Conservation (phyloP, 306 rosid species). For the Trichosanthes cucumerina region DNA sequence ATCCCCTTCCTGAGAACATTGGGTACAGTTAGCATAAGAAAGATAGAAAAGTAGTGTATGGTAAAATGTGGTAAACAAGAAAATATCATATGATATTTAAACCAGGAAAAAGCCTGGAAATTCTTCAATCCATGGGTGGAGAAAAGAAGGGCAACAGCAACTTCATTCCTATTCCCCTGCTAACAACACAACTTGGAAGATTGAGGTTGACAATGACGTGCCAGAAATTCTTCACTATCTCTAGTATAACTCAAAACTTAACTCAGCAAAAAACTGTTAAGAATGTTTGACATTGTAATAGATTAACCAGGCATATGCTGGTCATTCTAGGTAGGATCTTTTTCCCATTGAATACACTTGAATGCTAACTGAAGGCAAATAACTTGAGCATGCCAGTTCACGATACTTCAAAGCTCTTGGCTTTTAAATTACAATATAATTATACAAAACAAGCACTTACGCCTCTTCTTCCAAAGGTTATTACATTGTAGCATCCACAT, state of each 20-base stretch:
- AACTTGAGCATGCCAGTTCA: background rate
- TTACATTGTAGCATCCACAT: background rate
- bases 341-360: background rate
- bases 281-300: background rate
- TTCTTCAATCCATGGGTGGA: background rate
- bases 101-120: background rate
- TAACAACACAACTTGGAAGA: background rate
- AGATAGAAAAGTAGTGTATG: background rate
- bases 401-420: background rate
- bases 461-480: background rate
- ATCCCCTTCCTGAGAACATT: constrained; percentile 58
- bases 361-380: background rate
- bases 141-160: background rate
- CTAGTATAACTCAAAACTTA: background rate
- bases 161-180: background rate
- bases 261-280: background rate
- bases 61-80: background rate
- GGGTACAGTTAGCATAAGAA: background rate
- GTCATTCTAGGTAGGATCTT: background rate
- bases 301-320: background rate
- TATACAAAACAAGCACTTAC: background rate
- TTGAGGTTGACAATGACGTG: background rate
- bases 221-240: background rate
- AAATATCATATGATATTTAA: background rate
- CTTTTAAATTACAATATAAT: background rate